Evolutionary conservation across 352 stramenopile genomes (phyloP), one percentile per base, ranked within the genome.

Genomic region (Pythium dissotocum): DNA sequence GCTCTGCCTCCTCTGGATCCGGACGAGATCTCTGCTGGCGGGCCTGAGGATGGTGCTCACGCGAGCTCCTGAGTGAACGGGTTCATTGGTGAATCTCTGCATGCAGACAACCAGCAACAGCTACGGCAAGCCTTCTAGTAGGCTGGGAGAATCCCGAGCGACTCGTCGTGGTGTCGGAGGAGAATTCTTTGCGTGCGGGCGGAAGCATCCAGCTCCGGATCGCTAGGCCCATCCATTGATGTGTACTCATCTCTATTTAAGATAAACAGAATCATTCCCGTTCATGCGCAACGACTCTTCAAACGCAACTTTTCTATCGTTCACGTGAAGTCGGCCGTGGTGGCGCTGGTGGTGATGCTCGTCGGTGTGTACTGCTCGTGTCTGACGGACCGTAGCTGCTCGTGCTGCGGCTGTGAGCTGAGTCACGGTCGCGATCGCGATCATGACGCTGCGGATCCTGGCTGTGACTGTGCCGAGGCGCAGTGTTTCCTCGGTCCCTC

Each of bases 1-100:
- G 63, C 62, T 6, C 52, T 87, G 54, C 64, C 78, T 4, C 63
- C 86, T 38, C 44, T 85, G 54, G 83, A 93, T 36, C 71, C 82
- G 8, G 83, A 91, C 35, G 82, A 91, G 35, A 76, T 91, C 48
- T 67, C 81, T 49, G 78, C 88, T 33, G 80, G 84, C 33, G 68
- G 58, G 18, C 68, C 77, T 6, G 69, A 79, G 9, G 78, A 87
- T 24, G 63, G 67, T 12, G 72, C 78, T 13, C 66, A 65, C 7
- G 49, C 60, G 21, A 72, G 66, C 55, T 56, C 66, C 6, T 72
- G 36, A 72, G 18, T 14, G 14, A 14, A 48, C 48, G 6, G 24
- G 4, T 26, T 10, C 36, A 16, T 3, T 12, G 6, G 12, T 12
- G 36, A 44, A 44, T 44, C 36, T 44, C 2, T 44, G 16, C 36